Base-by-base conservation (phyloP, 768 basidiomycete genomes). In the Ramaria sp. region DNA sequence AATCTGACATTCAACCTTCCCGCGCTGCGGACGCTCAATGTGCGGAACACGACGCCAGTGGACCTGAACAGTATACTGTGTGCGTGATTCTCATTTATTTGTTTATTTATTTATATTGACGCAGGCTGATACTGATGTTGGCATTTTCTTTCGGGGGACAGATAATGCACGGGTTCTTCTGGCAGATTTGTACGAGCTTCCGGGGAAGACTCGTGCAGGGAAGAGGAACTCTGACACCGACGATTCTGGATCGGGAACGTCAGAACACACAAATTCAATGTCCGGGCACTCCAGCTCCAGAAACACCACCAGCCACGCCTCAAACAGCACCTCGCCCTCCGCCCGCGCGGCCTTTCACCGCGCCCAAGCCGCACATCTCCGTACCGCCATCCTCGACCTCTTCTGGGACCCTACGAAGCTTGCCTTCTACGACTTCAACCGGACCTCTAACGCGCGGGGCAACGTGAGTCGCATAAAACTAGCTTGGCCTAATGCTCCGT, bases 381-480 rank as follows among this genome's bases (percentile, higher is more conserved):
- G 80, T 57, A 74, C 70, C 20, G 92, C 83, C 0, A 81, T 96
- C 59, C 72, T 96, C 37, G 94, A 97, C 67, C 78, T 96, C 9
- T 74, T 82, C 69, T 96, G 93, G 92, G 88, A 95, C 65, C 61
- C 81, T 0, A 69, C 73, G 7, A 88, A 87, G 73, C 73, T 91
- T n/a, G 86, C 86, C 0, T 95, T 94, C 70, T 94, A 94, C 64
- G 93, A 95, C 69, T 96, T 87, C 71, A 90, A 91, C 67, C 68
- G 85, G 41, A 84, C 80, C 7, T 77, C 83, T 2, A 82, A 84
- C 51, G 65, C 78, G 13, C 81, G 86, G 53, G 84, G 81, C 63
- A 69, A 63, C 49, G 65, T 90, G 34, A 3, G 34, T 37, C 9
- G 10, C 34, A 10, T 37, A 5, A n/a, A n/a, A n/a, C n/a, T n/a